Evolutionary conservation across 768 basidiomycete genomes (phyloP).

Genomic region (Lanmaoa pseudosensibilis): DNA sequence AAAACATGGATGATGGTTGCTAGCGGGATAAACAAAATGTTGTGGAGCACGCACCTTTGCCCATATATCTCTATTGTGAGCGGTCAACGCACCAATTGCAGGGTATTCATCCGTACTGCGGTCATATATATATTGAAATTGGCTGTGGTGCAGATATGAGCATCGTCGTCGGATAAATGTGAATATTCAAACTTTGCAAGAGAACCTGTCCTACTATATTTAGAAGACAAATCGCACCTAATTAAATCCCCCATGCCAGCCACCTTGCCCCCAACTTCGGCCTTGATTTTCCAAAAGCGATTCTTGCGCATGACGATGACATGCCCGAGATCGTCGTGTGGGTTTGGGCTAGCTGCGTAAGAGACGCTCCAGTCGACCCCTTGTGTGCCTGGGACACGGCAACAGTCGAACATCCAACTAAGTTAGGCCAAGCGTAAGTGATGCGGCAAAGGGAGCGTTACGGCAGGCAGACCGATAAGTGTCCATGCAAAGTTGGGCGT

Average conservation of each 20-base stretch:
- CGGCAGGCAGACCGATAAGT: slow-evolving; percentile 60
- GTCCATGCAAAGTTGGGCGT: slow-evolving; percentile 81
- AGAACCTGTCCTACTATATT: not conserved
- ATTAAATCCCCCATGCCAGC: slow-evolving; percentile 66
- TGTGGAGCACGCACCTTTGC: slow-evolving; percentile 56
- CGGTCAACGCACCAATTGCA: slow-evolving; percentile 74
- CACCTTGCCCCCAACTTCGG: slow-evolving; percentile 52
- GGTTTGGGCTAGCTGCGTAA: slow-evolving; percentile 49
- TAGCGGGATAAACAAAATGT: not conserved
- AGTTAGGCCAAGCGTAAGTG: not conserved
- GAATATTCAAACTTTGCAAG: not conserved
- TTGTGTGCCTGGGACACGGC: slow-evolving; percentile 70
- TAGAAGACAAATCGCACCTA: slow-evolving; percentile 40
- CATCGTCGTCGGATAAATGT: not conserved
- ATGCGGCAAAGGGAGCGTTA: not conserved
- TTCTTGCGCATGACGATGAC: slow-evolving; percentile 86
- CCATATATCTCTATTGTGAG: slow-evolving; percentile 85
- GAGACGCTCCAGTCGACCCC: slow-evolving; percentile 78
- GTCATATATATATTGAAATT: slow-evolving; percentile 70
- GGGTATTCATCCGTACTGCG: slow-evolving; percentile 63
- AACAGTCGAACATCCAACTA: slow-evolving; percentile 94
- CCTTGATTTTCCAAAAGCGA: slow-evolving; percentile 78
- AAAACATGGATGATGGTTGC: not conserved
- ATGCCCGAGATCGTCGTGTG: slow-evolving; percentile 61
- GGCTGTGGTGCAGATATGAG: slow-evolving; percentile 42